Evolutionary conservation across 176 grass and related monocot species (phyloP).

Genomic region (sorghum (Sorghum bicolor)): Sorghum_bicolor_NCBIv3 NC_012873.2:64670001-64670500

Average conservation of each 20-base stretch:
- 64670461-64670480: not conserved
- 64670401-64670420: not conserved
- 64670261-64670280: not conserved
- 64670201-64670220: not conserved
- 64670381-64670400: not conserved
- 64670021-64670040: too few relatives aligned
- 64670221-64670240: conserved; percentile 8
- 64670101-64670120: too few relatives aligned
- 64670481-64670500: not conserved
- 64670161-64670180: too few relatives aligned
- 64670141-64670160: not conserved
- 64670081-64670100: not conserved
- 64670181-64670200: too few relatives aligned
- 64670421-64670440: not conserved
- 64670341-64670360: conserved; percentile 1
- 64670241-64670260: not conserved
- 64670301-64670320: conserved; percentile 11
- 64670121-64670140: too few relatives aligned
- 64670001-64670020: too few relatives aligned
- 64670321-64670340: not conserved
- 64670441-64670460: not conserved
- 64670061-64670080: not conserved
- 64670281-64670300: not conserved
- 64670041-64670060: not conserved
- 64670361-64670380: not conserved